Percentiles rank a stretch among this genome's conserved stretches.
These are phyloP conservation scores for Hemileia vastatrix DNA, from an alignment of 1,284 basidiomycete species.

Conservation along the genomic window DNA sequence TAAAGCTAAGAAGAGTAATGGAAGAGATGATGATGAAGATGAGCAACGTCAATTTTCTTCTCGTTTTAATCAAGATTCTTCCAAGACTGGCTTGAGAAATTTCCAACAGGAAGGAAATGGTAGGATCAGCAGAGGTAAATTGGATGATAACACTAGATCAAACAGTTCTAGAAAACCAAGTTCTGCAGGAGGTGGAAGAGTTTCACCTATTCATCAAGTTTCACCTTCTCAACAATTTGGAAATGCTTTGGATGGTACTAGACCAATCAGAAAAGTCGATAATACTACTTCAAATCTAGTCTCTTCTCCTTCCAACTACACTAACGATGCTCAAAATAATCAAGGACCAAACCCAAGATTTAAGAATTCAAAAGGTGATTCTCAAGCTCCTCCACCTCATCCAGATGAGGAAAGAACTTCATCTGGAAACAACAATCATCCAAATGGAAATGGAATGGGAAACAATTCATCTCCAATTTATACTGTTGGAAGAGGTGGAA, in stretches of 20 bases:
- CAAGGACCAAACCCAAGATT: neutral
- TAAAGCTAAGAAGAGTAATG: neutral
- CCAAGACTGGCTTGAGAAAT: neutral
- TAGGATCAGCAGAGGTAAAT: neutral
- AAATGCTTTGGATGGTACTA: constrained; percentile 36
- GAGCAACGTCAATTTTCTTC: neutral
- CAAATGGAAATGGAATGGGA: neutral
- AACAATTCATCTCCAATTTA: no score
- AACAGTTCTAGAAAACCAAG: neutral
- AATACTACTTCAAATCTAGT: neutral
- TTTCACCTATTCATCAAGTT: neutral
- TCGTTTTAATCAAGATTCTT: neutral
- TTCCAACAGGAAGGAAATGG: neutral
- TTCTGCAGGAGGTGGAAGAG: constrained; percentile 4
- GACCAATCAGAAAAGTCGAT: neutral
- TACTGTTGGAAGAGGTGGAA: neutral
- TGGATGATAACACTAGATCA: neutral
- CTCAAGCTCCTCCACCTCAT: no score
- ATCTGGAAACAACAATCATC: no score
- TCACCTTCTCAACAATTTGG: constrained; percentile 28
- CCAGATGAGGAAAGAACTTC: no score
- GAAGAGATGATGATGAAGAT: neutral
- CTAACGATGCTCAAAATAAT: neutral
- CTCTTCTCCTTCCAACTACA: neutral
- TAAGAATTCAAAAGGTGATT: neutral